These are phyloP conservation scores for Flaveria ramosissima DNA, from an alignment of 129 eudicot species.

Conservation along the genomic window DNA sequence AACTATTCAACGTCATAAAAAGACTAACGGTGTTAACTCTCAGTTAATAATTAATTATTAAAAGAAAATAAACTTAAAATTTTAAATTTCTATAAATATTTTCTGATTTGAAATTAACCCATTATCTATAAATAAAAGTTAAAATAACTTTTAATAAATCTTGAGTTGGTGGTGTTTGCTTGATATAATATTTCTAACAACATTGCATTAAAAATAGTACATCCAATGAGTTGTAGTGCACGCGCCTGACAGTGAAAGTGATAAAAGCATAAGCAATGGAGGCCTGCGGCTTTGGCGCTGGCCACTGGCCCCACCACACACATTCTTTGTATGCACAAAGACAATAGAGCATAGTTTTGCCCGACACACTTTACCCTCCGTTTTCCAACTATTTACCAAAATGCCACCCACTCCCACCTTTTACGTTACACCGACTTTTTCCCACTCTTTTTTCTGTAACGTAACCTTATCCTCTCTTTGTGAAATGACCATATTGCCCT, in stretches of 20 bases:
- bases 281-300: slow-evolving; percentile 58
- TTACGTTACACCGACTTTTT: slow-evolving; percentile 34
- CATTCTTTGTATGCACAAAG: slow-evolving; percentile 37
- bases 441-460: slow-evolving; percentile 19
- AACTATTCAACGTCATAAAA: no score
- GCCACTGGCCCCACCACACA: slow-evolving; percentile 42
- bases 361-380: slow-evolving; percentile 36
- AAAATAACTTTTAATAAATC: no score
- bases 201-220: no score
- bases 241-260: slow-evolving; percentile 1
- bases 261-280: slow-evolving; percentile 3
- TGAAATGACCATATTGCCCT: neutral
- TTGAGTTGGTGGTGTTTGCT: no score
- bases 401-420: slow-evolving; percentile 42
- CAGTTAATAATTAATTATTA: no score
- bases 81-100: no score
- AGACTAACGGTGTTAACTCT: no score
- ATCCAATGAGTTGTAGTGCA: neutral
- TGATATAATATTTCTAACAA: no score
- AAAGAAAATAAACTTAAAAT: no score
- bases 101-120: no score
- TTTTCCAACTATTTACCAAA: slow-evolving; percentile 14
- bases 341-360: slow-evolving; percentile 37
- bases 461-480: neutral
- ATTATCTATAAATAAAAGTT: no score